Percentiles rank a stretch among this genome's conserved stretches.
Conservation (phyloP, 108 stramenopile species). For the Heterococcus sp. region DNA sequence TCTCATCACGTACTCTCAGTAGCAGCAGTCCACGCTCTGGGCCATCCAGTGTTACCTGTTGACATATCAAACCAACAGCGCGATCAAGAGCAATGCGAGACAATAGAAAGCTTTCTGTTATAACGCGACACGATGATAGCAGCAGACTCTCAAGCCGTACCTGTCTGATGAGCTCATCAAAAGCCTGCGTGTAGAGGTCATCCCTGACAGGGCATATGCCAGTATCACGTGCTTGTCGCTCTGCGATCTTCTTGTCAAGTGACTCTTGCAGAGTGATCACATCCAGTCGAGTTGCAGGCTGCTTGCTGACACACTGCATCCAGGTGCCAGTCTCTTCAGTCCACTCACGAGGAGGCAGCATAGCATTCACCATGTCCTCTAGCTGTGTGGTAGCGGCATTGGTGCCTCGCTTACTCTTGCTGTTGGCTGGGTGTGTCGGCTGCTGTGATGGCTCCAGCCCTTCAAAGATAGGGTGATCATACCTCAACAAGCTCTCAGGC, state of each 20-base stretch:
- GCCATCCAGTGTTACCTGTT: constrained; percentile 70
- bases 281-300: constrained; percentile 65
- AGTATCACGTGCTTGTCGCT: constrained; percentile 67
- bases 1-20: constrained; percentile 66
- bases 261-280: constrained; percentile 67
- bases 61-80: no score
- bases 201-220: constrained; percentile 70
- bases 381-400: constrained; percentile 63
- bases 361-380: constrained; percentile 66
- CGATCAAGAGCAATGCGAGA: no score
- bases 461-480: constrained; percentile 53
- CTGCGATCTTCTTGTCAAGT: constrained; percentile 63
- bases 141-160: constrained; percentile 58
- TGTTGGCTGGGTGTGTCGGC: no score
- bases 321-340: constrained; percentile 68
- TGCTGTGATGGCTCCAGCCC: constrained; percentile 42
- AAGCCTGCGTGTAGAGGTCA: constrained; percentile 69
- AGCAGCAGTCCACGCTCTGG: constrained; percentile 64
- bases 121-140: constrained; percentile 41
- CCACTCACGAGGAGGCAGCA: constrained; percentile 68
- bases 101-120: no score
- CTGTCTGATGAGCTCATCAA: constrained; percentile 50
- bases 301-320: constrained; percentile 68
- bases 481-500: constrained; percentile 46
- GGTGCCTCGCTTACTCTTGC: not conserved